phyloP scores from a whole-genome alignment of 2,329 filamentous ascomycete species.

The Fusarium bactridioides region DNA sequence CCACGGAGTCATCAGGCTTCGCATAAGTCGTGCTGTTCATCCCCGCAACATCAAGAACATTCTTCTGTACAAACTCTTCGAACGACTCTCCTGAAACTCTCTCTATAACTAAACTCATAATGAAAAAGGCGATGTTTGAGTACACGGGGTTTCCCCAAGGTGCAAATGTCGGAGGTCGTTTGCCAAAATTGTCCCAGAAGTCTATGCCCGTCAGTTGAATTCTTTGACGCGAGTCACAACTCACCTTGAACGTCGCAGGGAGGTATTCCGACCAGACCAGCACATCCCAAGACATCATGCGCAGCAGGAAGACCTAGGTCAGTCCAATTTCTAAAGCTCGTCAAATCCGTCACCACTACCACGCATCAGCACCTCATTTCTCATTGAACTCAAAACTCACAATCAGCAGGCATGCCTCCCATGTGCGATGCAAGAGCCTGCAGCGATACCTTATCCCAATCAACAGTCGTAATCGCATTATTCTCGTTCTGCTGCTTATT shows the following conservation, averaged over 20 bases:
- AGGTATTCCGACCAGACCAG: neutral
- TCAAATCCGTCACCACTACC: conserved; percentile 4
- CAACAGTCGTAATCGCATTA: neutral
- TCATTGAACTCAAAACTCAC: neutral
- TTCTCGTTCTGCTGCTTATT: neutral
- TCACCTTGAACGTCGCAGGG: neutral
- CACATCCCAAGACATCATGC: neutral
- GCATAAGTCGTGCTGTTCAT: conserved; percentile 9
- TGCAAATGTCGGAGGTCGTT: neutral
- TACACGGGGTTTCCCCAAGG: neutral
- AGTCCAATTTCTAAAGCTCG: conserved; percentile 3
- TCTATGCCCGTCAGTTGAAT: neutral
- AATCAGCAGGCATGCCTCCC: conserved; percentile 5
- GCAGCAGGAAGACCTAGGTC: neutral
- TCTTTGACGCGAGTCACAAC: too few species aligned
- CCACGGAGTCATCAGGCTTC: conserved; percentile 8
- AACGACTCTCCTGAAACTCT: neutral
- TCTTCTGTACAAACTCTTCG: conserved; percentile 2
- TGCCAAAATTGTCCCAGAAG: conserved; percentile 18
- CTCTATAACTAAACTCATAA: conserved; percentile 2
- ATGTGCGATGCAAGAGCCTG: conserved; percentile 5
- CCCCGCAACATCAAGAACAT: conserved; percentile 5
- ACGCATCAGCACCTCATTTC: neutral
- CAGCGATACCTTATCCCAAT: neutral
- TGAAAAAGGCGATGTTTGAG: neutral